Percentiles rank a stretch among this genome's conserved stretches.
Conservation (phyloP, 2,329 filamentous ascomycete species). For the Pyricularia sp. region DNA sequence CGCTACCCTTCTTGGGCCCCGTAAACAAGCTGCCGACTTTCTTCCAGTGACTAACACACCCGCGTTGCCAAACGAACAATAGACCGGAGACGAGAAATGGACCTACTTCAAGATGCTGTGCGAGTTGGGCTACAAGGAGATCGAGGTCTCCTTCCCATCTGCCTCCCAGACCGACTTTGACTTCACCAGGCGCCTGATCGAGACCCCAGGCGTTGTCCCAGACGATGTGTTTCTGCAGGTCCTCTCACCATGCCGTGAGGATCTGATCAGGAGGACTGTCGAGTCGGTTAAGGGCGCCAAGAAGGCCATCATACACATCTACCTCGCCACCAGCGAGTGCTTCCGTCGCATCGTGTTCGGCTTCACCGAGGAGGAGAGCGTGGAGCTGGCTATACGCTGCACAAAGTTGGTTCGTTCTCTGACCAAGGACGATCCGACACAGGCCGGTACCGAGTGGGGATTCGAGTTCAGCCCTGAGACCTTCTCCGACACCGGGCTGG, state of each 20-base stretch:
- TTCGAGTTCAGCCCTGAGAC: slow-evolving; percentile 81
- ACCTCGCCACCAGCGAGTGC: slow-evolving; percentile 87
- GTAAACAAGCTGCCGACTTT: background rate
- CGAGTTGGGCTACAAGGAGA: slow-evolving; percentile 92
- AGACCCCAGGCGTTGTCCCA: slow-evolving; percentile 73
- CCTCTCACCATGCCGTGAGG: slow-evolving; percentile 81
- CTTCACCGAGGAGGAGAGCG: slow-evolving; percentile 71
- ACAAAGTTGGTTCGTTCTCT: slow-evolving; percentile 79
- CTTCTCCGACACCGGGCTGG: slow-evolving; percentile 83
- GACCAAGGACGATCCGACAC: slow-evolving; percentile 66
- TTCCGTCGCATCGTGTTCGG: slow-evolving; percentile 89
- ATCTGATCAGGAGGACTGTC: slow-evolving; percentile 83
- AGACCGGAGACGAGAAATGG: slow-evolving; percentile 95
- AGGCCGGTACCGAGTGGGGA: slow-evolving; percentile 55
- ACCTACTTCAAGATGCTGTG: slow-evolving; percentile 90
- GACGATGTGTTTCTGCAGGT: slow-evolving; percentile 91
- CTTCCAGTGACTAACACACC: background rate
- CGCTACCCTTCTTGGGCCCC: background rate
- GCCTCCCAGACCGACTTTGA: slow-evolving; percentile 94
- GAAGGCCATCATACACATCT: slow-evolving; percentile 91
- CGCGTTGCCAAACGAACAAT: background rate
- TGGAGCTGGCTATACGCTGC: slow-evolving; percentile 77
- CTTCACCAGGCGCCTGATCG: slow-evolving; percentile 79
- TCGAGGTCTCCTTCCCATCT: slow-evolving; percentile 91
- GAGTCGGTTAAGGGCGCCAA: slow-evolving; percentile 83